Base-by-base conservation (phyloP, 164 flowering plant genomes). In the Cinnamomum chago region DNA sequence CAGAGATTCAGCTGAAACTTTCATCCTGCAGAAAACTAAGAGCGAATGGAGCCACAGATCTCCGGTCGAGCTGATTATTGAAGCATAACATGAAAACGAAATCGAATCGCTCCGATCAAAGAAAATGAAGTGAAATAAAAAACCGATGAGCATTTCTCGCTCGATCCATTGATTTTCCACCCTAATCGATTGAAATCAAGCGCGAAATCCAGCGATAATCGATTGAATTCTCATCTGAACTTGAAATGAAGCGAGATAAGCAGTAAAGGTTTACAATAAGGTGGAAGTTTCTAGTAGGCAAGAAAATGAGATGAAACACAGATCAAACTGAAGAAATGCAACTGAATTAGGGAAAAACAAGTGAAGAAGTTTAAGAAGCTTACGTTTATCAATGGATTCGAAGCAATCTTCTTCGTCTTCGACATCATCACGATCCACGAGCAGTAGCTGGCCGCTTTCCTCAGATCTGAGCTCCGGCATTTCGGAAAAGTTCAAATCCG, bases 321-420 rank as follows among this genome's bases (percentile, higher is more conserved):
- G 20, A 7, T 28, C 13, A 40, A n/a, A 35, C 18, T 47, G 24
- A 35, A 68, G 52, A 12, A 35, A 40, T 35, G 20, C 15, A 6
- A 33, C 35, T 14, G 50, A 30, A 50, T n/a, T 60, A 28, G 18
- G 62, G 51, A 22, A 67, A 55, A 28, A 12, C 13, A 27, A 12
- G 12, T 28, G 24, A 12, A 58, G 50, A 28, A 6, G 9, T 30
- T 17, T 51, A 12, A 47, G 40, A 65, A 50, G 67, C 35, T 79
- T 83, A 93, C 99, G 76, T 79, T 92, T 92, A 79, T 93, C 98
- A 51, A 95, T 93, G 3, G 90, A 85, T 86, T 95, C 97, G 72
- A 95, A 95, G 80, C 90, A 78, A 65, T 93, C 99, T 47, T 95
- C 99, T 70, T 95, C 98, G n/a, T 92, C 96, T 22, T 92, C 96